Evolutionary conservation across 768 basidiomycete genomes (phyloP).

Genomic region (Cystofilobasidium capitatum): DNA sequence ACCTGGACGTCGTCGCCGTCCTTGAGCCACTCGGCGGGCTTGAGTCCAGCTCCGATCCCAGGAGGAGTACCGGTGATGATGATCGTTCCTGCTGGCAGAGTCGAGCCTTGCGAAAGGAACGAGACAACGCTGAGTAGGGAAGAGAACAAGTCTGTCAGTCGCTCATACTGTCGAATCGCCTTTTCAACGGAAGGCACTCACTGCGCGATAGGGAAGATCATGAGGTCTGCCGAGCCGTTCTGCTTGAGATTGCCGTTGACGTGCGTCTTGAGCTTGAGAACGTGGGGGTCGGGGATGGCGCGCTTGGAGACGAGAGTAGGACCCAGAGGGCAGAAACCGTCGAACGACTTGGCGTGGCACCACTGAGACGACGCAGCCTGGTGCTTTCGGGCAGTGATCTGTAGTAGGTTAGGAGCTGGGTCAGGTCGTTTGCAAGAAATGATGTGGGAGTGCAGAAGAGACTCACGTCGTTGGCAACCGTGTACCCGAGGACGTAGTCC

Average conservation of each 20-base stretch:
- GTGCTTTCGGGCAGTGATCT: slow-evolving; percentile 49
- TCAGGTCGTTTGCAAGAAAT: no score
- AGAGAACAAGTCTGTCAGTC: neutral
- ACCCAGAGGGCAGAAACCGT: slow-evolving; percentile 36
- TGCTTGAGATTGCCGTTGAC: slow-evolving; percentile 16
- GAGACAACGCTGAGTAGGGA: slow-evolving; percentile 8
- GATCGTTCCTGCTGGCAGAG: slow-evolving; percentile 38
- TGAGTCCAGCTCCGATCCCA: neutral
- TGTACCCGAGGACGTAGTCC: slow-evolving; percentile 68
- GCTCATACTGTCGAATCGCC: no score
- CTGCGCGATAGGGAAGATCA: slow-evolving; percentile 16
- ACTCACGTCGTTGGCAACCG: slow-evolving; percentile 16
- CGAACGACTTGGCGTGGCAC: slow-evolving; percentile 33
- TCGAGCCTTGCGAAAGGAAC: slow-evolving; percentile 37
- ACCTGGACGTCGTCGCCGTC: slow-evolving; percentile 5
- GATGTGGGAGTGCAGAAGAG: no score
- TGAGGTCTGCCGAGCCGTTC: neutral
- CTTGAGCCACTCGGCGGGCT: slow-evolving; percentile 12
- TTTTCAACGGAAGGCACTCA: neutral
- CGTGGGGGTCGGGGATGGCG: slow-evolving; percentile 27
- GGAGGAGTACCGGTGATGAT: slow-evolving; percentile 39
- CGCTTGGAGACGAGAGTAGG: slow-evolving; percentile 34
- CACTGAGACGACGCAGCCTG: slow-evolving; percentile 49
- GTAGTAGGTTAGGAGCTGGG: neutral
- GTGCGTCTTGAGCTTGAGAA: slow-evolving; percentile 23